Evolutionary conservation across 2,329 filamentous ascomycete genomes (phyloP).

Genomic region (Phyllosticta paracitricarpa): DNA sequence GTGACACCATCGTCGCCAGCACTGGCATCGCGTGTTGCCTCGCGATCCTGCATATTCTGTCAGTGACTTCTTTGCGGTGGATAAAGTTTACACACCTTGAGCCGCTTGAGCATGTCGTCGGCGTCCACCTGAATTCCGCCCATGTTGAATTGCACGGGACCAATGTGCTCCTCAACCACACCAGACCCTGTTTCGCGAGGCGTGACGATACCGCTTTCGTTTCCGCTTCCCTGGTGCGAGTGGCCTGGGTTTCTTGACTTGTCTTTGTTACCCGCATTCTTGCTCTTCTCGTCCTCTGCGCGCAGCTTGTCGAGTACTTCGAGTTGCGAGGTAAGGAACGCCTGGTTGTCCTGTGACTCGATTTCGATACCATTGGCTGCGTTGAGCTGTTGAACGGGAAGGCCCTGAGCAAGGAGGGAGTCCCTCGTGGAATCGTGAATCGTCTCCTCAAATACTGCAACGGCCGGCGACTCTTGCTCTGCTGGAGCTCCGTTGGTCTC

Average conservation of each 20-base stretch:
- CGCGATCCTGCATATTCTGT: conserved; percentile 21
- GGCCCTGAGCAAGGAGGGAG: conserved; percentile 45
- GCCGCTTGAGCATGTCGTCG: conserved; percentile 79
- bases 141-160: conserved; percentile 95
- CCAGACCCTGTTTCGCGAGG: conserved; percentile 16
- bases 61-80: neutral
- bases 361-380: conserved; percentile 48
- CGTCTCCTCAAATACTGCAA: conserved; percentile 66
- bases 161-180: conserved; percentile 57
- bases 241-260: conserved; percentile 23
- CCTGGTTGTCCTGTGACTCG: conserved; percentile 63
- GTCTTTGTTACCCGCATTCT: conserved; percentile 31
- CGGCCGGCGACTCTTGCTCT: conserved; percentile 45
- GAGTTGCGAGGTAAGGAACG: conserved; percentile 65
- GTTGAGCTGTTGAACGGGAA: conserved; percentile 26
- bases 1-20: conserved; percentile 18
- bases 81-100: conserved; percentile 54
- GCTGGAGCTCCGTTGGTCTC: neutral
- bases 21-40: conserved; percentile 24
- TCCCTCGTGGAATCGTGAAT: conserved; percentile 65
- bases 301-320: conserved; percentile 60
- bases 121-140: conserved; percentile 94
- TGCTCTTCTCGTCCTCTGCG: conserved; percentile 48
- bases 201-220: neutral
- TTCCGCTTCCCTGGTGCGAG: conserved; percentile 4